These are phyloP conservation scores for Rhododendron griersonianum DNA, from an alignment of 148 eudicot species.

Conservation along the genomic window DNA sequence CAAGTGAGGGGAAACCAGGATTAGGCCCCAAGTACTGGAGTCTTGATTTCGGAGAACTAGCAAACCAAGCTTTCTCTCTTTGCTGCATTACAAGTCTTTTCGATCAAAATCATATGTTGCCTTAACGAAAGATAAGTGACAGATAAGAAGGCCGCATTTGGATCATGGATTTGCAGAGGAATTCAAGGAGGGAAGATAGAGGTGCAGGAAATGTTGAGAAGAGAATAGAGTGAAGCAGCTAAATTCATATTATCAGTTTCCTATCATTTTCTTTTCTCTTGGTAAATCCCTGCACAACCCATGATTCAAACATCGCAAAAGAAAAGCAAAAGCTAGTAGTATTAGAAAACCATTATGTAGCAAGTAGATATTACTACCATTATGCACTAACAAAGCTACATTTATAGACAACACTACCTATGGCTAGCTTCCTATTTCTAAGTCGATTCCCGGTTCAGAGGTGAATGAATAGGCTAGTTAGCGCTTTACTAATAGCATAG, in stretches of 20 bases:
- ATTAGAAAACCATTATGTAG: background rate
- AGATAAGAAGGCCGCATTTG: background rate
- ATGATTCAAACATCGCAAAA: background rate
- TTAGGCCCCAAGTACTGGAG: slow-evolving; percentile 71
- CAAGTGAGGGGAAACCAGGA: slow-evolving; percentile 57
- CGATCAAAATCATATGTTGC: background rate
- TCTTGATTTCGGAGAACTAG: slow-evolving; percentile 58
- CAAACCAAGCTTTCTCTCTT: slow-evolving; percentile 88
- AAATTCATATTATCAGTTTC: background rate
- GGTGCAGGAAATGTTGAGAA: background rate
- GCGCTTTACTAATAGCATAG: background rate
- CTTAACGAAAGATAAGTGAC: background rate
- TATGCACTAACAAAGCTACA: background rate
- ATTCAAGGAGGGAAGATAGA: background rate
- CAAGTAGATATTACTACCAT: background rate
- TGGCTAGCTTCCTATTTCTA: background rate
- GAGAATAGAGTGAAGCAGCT: background rate
- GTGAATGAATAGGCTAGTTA: background rate
- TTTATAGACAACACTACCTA: background rate
- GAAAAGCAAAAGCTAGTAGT: background rate
- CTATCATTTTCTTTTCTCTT: background rate
- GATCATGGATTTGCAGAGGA: background rate
- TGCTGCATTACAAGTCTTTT: slow-evolving; percentile 20
- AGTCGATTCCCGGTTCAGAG: background rate
- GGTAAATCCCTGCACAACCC: background rate